These are phyloP conservation scores for Arthrinium puccinioides DNA, from an alignment of 2,329 filamentous ascomycete species.

Conservation along the genomic window DNA sequence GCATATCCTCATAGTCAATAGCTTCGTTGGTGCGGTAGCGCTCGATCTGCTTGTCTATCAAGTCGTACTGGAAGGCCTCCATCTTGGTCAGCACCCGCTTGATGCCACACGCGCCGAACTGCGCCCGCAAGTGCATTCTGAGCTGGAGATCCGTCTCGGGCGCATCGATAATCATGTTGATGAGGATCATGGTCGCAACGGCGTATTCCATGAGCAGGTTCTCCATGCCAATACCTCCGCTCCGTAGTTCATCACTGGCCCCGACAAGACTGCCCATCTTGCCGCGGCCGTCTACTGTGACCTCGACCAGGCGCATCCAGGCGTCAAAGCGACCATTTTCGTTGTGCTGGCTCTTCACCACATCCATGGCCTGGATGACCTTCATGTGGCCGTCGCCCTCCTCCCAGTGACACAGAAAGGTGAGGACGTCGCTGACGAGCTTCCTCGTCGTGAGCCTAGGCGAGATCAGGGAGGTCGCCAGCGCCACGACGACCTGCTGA, in stretches of 20 bases:
- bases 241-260: slow-evolving; percentile 91
- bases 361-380: slow-evolving; percentile 88
- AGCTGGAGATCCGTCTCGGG: slow-evolving; percentile 84
- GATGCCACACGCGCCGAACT: slow-evolving; percentile 93
- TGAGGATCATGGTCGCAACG: slow-evolving; percentile 84
- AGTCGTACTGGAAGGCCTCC: slow-evolving; percentile 96
- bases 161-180: slow-evolving; percentile 95
- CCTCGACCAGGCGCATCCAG: slow-evolving; percentile 98
- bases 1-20: slow-evolving; percentile 95
- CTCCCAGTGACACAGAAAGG: slow-evolving; percentile 94
- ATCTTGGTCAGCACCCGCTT: slow-evolving; percentile 93
- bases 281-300: slow-evolving; percentile 90
- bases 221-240: slow-evolving; percentile 96
- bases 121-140: slow-evolving; percentile 87
- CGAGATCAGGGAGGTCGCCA: slow-evolving; percentile 81
- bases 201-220: slow-evolving; percentile 99
- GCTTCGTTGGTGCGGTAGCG: slow-evolving; percentile 88
- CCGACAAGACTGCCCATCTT: slow-evolving; percentile 99
- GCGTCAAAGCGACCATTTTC: slow-evolving; percentile 96
- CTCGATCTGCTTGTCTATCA: slow-evolving; percentile 97
- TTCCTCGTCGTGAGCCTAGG: slow-evolving; percentile 87
- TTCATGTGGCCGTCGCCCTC: slow-evolving; percentile 80
- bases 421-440: slow-evolving; percentile 90
- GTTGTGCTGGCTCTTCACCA: slow-evolving; percentile 77
- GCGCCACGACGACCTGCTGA: slow-evolving; percentile 80